phyloP scores from a whole-genome alignment of 1,139 yeast species.

The Schwanniomyces etchellsii region DNA sequence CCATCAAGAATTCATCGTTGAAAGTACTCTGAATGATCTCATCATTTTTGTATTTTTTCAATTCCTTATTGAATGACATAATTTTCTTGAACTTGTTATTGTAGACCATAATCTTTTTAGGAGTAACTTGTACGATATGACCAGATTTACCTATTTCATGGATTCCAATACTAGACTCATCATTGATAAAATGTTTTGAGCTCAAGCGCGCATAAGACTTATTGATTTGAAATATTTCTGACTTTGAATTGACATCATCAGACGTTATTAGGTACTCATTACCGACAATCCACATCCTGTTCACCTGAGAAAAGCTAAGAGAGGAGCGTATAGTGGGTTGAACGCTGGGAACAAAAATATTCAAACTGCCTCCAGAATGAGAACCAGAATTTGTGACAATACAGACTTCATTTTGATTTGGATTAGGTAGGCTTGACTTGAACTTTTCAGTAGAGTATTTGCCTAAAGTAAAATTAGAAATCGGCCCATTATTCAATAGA shows the following conservation, averaged over 20 bases:
- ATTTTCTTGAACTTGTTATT: conserved; percentile 53
- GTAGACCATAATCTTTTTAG: conserved; percentile 58
- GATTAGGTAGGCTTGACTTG: conserved; percentile 60
- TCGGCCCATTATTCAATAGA: conserved; percentile 68
- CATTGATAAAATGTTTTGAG: conserved; percentile 58
- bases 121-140: conserved; percentile 69
- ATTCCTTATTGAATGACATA: conserved; percentile 30
- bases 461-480: conserved; percentile 66
- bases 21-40: conserved; percentile 50
- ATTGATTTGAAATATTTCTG: conserved; percentile 68
- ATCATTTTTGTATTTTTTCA: conserved; percentile 24
- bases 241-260: conserved; percentile 55
- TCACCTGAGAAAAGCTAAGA: conserved; percentile 68
- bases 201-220: conserved; percentile 63
- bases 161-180: conserved; percentile 62
- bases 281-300: conserved; percentile 67
- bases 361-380: conserved; percentile 48
- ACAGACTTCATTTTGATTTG: conserved; percentile 59
- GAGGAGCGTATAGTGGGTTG: conserved; percentile 66
- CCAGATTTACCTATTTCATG: conserved; percentile 56
- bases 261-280: conserved; percentile 65
- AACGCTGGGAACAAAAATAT: conserved; percentile 57
- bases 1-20: conserved; percentile 45
- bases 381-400: conserved; percentile 70
- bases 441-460: conserved; percentile 49